phyloP scores from a whole-genome alignment of 495 filamentous ascomycete genomes.

The Neurospora sp. region DNA sequence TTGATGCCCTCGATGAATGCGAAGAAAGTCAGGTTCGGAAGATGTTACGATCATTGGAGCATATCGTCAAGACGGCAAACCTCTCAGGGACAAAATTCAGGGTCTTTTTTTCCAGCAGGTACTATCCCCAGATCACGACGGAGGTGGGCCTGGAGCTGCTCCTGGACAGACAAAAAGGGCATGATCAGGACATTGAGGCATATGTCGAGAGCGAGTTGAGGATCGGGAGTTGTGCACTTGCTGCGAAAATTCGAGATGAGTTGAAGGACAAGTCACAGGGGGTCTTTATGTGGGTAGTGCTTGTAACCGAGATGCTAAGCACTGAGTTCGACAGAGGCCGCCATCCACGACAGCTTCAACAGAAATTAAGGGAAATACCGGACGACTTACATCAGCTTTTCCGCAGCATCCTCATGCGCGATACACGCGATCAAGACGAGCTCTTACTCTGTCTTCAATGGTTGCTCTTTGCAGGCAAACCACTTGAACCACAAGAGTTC shows the following conservation, averaged over 20 bases:
- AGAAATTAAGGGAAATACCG: slow-evolving; percentile 23
- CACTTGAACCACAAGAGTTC: slow-evolving; percentile 23
- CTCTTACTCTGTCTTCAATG: slow-evolving; percentile 31
- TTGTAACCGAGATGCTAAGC: slow-evolving; percentile 38
- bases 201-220: slow-evolving; percentile 17
- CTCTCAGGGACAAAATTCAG: slow-evolving; percentile 5
- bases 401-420: slow-evolving; percentile 26
- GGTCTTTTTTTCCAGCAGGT: slow-evolving; percentile 40
- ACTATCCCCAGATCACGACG: slow-evolving; percentile 38
- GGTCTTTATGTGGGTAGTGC: slow-evolving; percentile 40
- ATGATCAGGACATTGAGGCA: slow-evolving; percentile 15
- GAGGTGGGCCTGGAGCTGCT: slow-evolving; percentile 19
- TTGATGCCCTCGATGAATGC: slow-evolving; percentile 38
- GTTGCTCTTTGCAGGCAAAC: slow-evolving; percentile 25
- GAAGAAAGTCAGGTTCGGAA: slow-evolving; percentile 23
- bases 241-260: slow-evolving; percentile 17
- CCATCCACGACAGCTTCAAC: slow-evolving; percentile 2
- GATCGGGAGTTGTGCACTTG: slow-evolving; percentile 9
- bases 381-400: slow-evolving; percentile 24
- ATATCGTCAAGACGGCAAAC: slow-evolving; percentile 12
- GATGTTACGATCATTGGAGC: slow-evolving; percentile 27
- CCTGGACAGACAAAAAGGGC: slow-evolving; percentile 16
- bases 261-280: slow-evolving; percentile 32
- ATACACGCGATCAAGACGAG: slow-evolving; percentile 16
- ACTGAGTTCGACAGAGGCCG: slow-evolving; percentile 24